phyloP scores from a whole-genome alignment of 352 stramenopile genomes.

The Globisporangium uncinulatum region DNA sequence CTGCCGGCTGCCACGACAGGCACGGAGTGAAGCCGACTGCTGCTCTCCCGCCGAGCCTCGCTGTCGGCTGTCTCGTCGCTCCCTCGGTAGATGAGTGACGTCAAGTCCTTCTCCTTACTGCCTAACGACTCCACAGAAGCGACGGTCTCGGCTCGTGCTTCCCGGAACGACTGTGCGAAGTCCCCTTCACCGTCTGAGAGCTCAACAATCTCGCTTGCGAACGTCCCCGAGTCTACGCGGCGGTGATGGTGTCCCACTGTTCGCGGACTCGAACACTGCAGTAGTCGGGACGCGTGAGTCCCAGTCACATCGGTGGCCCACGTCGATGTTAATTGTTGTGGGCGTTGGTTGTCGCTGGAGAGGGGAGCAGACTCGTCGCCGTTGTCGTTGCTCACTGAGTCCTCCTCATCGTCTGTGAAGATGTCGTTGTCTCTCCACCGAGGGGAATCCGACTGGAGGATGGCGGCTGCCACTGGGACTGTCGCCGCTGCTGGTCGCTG shows the following conservation, averaged over 20 bases:
- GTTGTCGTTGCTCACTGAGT: conserved; percentile 1
- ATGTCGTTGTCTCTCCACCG: conserved; percentile 27
- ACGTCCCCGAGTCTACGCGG: conserved; percentile 9
- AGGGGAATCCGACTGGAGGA: conserved; percentile 14
- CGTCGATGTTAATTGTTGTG: not conserved
- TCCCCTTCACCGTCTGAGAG: conserved; percentile 13
- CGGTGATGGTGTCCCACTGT: not conserved
- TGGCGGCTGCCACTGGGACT: not conserved
- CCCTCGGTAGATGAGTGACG: conserved; percentile 23
- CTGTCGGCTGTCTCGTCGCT: conserved; percentile 9
- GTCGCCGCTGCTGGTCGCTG: not conserved
- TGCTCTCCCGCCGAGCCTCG: not conserved
- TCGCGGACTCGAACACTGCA: not conserved
- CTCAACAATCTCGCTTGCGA: conserved; percentile 20
- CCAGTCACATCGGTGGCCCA: conserved; percentile 1
- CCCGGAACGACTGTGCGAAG: not conserved
- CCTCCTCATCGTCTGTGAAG: conserved; percentile 21
- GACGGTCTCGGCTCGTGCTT: not conserved
- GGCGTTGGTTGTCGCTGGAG: not conserved
- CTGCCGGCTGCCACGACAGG: not conserved
- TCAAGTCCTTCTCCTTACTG: conserved; percentile 19
- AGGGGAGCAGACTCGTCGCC: not conserved
- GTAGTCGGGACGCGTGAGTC: not conserved
- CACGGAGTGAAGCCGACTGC: not conserved
- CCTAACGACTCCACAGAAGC: conserved; percentile 5